These are phyloP conservation scores for Phialocephala subalpina DNA, from an alignment of 2,329 filamentous ascomycete species.

Conservation along the genomic window DNA sequence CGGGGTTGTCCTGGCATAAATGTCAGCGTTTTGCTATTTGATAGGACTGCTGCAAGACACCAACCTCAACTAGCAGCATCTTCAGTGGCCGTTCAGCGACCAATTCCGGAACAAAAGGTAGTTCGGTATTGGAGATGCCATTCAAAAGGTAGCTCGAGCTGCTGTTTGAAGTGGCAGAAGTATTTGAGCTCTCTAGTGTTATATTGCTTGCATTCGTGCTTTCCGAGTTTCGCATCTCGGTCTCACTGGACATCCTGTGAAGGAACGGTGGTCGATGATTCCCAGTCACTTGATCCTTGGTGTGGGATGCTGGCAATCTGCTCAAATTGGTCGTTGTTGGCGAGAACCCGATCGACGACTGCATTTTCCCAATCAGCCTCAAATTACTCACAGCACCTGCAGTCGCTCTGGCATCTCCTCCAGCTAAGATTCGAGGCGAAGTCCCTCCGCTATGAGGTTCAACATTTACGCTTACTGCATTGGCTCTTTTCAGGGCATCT, in stretches of 20 bases:
- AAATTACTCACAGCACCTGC: slow-evolving; percentile 26
- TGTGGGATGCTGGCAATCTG: slow-evolving; percentile 1
- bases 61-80: slow-evolving; percentile 37
- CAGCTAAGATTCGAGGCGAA: not conserved
- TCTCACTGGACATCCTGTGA: not conserved
- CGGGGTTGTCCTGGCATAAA: slow-evolving; percentile 44
- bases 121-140: not conserved
- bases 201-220: not conserved
- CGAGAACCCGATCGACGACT: slow-evolving; percentile 36
- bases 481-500: slow-evolving; percentile 19
- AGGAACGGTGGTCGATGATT: not conserved
- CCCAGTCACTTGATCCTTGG: not conserved
- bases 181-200: not conserved
- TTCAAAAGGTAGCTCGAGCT: not conserved
- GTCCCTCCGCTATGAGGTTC: slow-evolving; percentile 12
- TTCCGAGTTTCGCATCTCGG: not conserved
- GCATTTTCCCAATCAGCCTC: slow-evolving; percentile 32
- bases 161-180: not conserved
- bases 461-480: slow-evolving; percentile 23
- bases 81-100: not conserved
- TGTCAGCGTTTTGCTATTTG: slow-evolving; percentile 5
- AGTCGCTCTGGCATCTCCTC: slow-evolving; percentile 24
- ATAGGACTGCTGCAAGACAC: not conserved
- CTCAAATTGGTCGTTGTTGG: slow-evolving; percentile 26
- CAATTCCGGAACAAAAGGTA: not conserved